Evolutionary conservation across 2,329 filamentous ascomycete genomes (phyloP), one percentile per base, ranked within the genome.

Genomic region (Calonectria leucothoes): DNA sequence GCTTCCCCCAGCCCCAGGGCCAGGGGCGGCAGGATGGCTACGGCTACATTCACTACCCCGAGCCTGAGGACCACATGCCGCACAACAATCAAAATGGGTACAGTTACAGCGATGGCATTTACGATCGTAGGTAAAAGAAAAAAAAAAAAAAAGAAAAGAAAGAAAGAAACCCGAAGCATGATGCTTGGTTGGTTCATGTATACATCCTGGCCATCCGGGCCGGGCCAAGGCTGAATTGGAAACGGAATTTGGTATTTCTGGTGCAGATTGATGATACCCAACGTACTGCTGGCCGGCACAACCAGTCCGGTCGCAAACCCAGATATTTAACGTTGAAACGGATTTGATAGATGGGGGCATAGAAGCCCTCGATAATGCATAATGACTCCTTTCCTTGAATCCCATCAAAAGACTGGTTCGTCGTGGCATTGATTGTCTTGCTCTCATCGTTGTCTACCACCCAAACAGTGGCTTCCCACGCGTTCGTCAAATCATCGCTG

Each of bases 71-170:
- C 17, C 77, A 77, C 12, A 14, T 1, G 7, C 57, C 74, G 12
- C 75, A 70, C 6, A 51, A 74, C 3, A n/a, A 71, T 59, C 73
- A 70, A 25, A 55, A 71, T 23, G 80, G 79, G 33, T 83, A 86
- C 64, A 82, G 77, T 12, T 86, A 86, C 66, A 80, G 80, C 4
- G 85, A 87, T 64, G 85, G 85, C 29, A 79, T 84, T 17, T 86
- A 86, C 61, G 76, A 83, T 6, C 80, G 80, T 10, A 45, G 64
- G 7, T 83, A 63, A 75, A 31, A 31, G 31, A 10, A 33, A 48
- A 25, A 14, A 45, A 20, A 33, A 33, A 42, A 25, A 59, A 51
- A 37, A 51, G 31, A 68, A 42, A 66, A n/a, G 48, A 42, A 70
- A 61, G n/a, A n/a, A n/a, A n/a, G n/a, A n/a, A n/a, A n/a, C n/a